phyloP scores from a whole-genome alignment of 352 stramenopile genomes.

The Phytopythium helicoides region DNA sequence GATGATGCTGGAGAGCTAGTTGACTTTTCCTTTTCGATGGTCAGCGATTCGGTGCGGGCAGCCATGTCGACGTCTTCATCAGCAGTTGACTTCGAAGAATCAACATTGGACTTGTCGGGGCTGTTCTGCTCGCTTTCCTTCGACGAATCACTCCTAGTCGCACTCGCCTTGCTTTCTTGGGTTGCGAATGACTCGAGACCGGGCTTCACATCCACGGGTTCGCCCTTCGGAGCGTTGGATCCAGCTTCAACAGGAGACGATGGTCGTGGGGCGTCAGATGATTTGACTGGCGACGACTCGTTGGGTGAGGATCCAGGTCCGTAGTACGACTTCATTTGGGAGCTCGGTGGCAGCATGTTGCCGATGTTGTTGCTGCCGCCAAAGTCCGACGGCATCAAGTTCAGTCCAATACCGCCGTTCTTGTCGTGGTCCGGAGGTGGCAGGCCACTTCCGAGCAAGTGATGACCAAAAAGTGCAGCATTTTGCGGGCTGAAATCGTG shows the following conservation, averaged over 20 bases:
- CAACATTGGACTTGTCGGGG: background rate
- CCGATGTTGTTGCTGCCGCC: constrained; percentile 12
- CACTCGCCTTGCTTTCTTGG: constrained; percentile 1
- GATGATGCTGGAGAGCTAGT: background rate
- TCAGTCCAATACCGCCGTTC: constrained; percentile 59
- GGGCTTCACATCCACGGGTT: background rate
- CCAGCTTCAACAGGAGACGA: constrained; percentile 18
- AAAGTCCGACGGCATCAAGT: constrained; percentile 66
- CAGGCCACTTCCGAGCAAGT: constrained; percentile 25
- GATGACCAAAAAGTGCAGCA: constrained; percentile 45
- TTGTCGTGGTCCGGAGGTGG: constrained; percentile 41
- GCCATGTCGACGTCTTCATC: background rate
- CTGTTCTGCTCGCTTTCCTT: background rate
- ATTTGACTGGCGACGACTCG: constrained; percentile 27
- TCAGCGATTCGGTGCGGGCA: background rate
- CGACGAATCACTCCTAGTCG: too few species aligned
- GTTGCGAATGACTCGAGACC: background rate
- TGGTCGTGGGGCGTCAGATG: constrained; percentile 20
- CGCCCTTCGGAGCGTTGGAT: background rate
- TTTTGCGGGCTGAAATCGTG: constrained; percentile 77
- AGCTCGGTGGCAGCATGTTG: constrained; percentile 19
- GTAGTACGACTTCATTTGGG: constrained; percentile 41
- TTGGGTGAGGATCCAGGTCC: constrained; percentile 10
- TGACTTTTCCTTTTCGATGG: background rate
- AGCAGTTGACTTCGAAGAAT: background rate